These are phyloP conservation scores for Blastocystis sp. DNA, from an alignment of 352 stramenopile species.

Conservation along the genomic window DNA sequence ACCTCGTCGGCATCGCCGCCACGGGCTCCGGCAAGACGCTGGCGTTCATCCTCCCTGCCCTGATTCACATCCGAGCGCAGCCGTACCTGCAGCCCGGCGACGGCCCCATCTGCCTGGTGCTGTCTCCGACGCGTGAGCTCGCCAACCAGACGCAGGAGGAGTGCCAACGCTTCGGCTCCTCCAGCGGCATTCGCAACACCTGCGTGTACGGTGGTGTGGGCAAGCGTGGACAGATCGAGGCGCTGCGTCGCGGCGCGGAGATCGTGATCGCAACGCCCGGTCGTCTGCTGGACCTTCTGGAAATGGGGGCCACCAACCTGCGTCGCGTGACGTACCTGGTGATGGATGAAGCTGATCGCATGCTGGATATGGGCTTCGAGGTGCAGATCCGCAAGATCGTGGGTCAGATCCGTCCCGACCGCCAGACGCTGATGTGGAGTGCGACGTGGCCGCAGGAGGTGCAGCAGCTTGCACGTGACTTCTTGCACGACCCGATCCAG, in stretches of 20 bases:
- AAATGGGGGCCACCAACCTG: conserved; percentile 92
- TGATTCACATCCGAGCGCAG: conserved; percentile 98
- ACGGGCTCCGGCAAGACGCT: conserved; percentile 96
- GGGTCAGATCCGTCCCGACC: conserved; percentile 93
- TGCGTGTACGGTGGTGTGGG: conserved; percentile 97
- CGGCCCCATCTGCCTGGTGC: conserved; percentile 95
- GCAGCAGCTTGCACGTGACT: conserved; percentile 92
- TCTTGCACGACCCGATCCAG: conserved; percentile 95
- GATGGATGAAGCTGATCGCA: conserved; percentile 96
- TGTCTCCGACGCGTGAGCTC: conserved; percentile 96
- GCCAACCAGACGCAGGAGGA: conserved; percentile 98
- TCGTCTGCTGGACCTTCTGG: conserved; percentile 96
- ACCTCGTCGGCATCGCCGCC: conserved; percentile 97
- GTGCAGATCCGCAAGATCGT: conserved; percentile 88
- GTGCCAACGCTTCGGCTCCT: conserved; percentile 96
- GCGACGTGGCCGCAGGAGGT: conserved; percentile 98
- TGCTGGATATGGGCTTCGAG: conserved; percentile 93
- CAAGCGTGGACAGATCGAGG: conserved; percentile 88
- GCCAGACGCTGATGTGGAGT: conserved; percentile 98
- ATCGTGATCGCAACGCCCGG: conserved; percentile 91
- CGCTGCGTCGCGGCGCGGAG: conserved; percentile 84
- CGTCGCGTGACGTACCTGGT: conserved; percentile 96
- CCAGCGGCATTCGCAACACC: conserved; percentile 97
- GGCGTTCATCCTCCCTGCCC: conserved; percentile 96
- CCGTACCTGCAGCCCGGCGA: conserved; percentile 92